These are phyloP conservation scores for Aureobasidium sp. DNA, from an alignment of 2,329 filamentous ascomycete species.

Conservation along the genomic window DNA sequence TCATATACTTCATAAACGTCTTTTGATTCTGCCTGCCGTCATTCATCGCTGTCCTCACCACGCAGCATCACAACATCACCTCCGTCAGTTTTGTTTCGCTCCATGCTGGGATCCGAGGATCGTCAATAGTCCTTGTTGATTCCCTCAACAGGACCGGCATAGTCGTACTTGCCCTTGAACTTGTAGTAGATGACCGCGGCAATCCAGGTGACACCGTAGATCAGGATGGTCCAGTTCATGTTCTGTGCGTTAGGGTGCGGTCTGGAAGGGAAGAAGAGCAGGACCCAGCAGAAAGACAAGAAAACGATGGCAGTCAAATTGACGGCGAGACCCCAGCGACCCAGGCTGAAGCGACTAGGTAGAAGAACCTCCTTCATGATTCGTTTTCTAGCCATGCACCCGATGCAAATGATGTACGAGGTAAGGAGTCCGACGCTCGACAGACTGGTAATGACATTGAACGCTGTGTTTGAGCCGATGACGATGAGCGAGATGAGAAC, in stretches of 20 bases:
- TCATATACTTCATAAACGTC: not conserved
- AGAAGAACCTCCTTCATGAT: slow-evolving; percentile 31
- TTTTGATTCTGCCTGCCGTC: not conserved
- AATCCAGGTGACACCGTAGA: slow-evolving; percentile 26
- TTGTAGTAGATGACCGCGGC: slow-evolving; percentile 24
- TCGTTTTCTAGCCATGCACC: slow-evolving; percentile 34
- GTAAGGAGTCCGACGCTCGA: slow-evolving; percentile 33
- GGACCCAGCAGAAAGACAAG: slow-evolving; percentile 24
- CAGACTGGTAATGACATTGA: slow-evolving; percentile 28
- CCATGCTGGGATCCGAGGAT: not conserved
- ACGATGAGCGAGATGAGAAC: slow-evolving; percentile 22
- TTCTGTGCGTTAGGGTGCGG: not conserved
- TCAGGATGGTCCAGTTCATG: slow-evolving; percentile 26
- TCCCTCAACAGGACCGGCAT: slow-evolving; percentile 16
- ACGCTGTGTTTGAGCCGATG: slow-evolving; percentile 19
- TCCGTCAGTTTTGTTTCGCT: not conserved
- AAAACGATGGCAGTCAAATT: slow-evolving; percentile 34
- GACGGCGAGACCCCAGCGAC: slow-evolving; percentile 33
- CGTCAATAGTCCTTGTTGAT: slow-evolving; percentile 3
- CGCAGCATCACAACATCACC: not conserved
- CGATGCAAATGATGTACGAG: slow-evolving; percentile 37
- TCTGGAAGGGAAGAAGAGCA: slow-evolving; percentile 27
- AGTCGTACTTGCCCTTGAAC: slow-evolving; percentile 22
- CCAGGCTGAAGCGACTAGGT: slow-evolving; percentile 35
- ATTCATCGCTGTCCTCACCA: not conserved